These are phyloP conservation scores for Lactarius trivialis DNA, from an alignment of 768 basidiomycete genomes.

Conservation along the genomic window DNA sequence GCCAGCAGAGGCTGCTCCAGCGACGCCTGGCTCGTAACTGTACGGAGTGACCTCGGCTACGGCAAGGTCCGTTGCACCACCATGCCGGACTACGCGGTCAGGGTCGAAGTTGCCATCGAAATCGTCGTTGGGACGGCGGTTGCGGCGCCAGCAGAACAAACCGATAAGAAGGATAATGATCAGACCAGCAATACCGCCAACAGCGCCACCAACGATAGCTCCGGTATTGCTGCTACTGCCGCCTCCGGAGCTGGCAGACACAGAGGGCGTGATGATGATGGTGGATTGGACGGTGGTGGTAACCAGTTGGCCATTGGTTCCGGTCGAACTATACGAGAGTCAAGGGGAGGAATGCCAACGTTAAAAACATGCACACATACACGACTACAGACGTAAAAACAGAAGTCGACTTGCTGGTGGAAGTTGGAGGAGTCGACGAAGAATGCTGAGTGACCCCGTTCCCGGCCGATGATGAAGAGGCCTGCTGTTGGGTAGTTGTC, in stretches of 20 bases:
- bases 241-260: conserved; percentile 9
- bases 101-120: conserved; percentile 48
- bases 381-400: neutral
- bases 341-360: neutral
- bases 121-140: conserved; percentile 31
- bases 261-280: conserved; percentile 24
- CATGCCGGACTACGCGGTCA: conserved; percentile 34
- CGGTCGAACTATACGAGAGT: conserved; percentile 12
- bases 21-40: conserved; percentile 24
- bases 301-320: conserved; percentile 8
- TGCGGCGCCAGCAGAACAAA: conserved; percentile 29
- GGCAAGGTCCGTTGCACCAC: conserved; percentile 21
- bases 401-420: conserved; percentile 6
- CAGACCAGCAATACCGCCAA: conserved; percentile 26
- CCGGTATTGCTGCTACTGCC: conserved; percentile 16
- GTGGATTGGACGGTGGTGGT: conserved; percentile 20
- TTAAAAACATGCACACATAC: neutral
- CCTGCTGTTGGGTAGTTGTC: neutral
- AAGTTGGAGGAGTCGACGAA: neutral
- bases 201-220: conserved; percentile 30
- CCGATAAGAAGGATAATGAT: conserved; percentile 27
- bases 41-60: conserved; percentile 21
- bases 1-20: conserved; percentile 22
- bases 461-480: neutral
- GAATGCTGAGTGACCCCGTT: neutral